A percentile compares a stretch with the other conserved stretches of the same genome.
Evolutionary conservation across 2,329 filamentous ascomycete genomes (phyloP).

Genomic region (Sarocladium kiliense): DNA sequence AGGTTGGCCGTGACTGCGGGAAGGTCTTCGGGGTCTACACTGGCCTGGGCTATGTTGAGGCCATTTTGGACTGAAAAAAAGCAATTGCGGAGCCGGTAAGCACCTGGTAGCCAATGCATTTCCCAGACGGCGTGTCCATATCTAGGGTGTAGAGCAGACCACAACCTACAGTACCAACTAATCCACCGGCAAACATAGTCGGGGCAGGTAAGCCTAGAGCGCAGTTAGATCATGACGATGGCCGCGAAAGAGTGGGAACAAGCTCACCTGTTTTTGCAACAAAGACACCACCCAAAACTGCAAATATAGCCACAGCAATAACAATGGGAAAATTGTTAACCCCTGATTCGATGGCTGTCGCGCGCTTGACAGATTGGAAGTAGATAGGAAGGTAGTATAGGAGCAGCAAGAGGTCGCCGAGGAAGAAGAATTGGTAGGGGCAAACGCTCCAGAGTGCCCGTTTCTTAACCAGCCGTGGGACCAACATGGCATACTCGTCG

Average conservation of each 20-base stretch:
- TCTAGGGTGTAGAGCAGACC: constrained; percentile 34
- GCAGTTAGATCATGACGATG: too few species aligned
- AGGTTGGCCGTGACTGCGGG: constrained; percentile 10
- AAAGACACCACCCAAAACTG: background rate
- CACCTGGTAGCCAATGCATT: constrained; percentile 35
- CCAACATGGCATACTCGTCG: constrained; percentile 33
- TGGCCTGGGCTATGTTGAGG: constrained; percentile 30
- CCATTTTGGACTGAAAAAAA: constrained; percentile 23
- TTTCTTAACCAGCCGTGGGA: constrained; percentile 25
- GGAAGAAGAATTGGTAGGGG: constrained; percentile 22
- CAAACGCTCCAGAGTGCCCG: background rate
- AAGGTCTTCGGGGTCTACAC: background rate
- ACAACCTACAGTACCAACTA: constrained; percentile 22
- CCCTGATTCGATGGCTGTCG: constrained; percentile 26
- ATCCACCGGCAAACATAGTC: constrained; percentile 28
- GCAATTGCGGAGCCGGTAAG: constrained; percentile 30
- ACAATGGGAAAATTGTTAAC: constrained; percentile 35
- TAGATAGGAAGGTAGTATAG: constrained; percentile 37
- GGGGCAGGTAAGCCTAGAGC: too few species aligned
- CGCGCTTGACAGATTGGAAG: constrained; percentile 27
- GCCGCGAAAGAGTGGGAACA: too few species aligned
- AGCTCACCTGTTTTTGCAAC: too few species aligned
- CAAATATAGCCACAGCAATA: constrained; percentile 12
- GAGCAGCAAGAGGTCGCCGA: constrained; percentile 30
- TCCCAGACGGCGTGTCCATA: constrained; percentile 20